Evolutionary conservation across 2,329 filamentous ascomycete species (phyloP).

Genomic region (Epichloe sibirici): DNA sequence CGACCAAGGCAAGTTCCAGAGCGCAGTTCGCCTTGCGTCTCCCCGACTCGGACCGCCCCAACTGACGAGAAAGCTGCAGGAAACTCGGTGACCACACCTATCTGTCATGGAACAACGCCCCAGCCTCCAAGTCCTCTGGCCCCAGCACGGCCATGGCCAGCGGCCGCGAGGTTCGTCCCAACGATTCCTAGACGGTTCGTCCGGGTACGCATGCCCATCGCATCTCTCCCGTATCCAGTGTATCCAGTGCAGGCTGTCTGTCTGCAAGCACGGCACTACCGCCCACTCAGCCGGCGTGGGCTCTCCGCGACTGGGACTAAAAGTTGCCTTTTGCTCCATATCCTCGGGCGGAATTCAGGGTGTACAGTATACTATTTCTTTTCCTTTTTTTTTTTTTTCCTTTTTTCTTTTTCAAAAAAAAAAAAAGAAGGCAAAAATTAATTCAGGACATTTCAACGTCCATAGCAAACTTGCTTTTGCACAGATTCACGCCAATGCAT

Average conservation of each 20-base stretch:
- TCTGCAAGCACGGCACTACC: neutral
- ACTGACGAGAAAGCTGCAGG: slow-evolving; percentile 30
- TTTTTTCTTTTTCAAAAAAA: too few relatives aligned
- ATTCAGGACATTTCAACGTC: too few relatives aligned
- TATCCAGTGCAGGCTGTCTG: neutral
- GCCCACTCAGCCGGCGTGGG: neutral
- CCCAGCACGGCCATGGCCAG: slow-evolving; percentile 33
- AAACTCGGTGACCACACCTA: slow-evolving; percentile 98
- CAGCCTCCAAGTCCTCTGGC: slow-evolving; percentile 29
- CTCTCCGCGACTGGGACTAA: slow-evolving; percentile 1
- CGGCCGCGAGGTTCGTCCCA: slow-evolving; percentile 43
- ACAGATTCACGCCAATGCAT: too few relatives aligned
- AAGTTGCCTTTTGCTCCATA: neutral
- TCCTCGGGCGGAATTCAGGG: neutral
- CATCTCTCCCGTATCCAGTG: neutral
- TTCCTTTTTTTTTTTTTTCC: too few relatives aligned
- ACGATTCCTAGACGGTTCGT: slow-evolving; percentile 27
- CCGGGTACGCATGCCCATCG: slow-evolving; percentile 9
- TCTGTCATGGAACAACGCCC: slow-evolving; percentile 76
- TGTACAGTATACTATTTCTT: neutral
- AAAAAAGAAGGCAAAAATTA: too few relatives aligned
- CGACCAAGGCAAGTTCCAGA: slow-evolving; percentile 59
- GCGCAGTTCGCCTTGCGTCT: slow-evolving; percentile 1
- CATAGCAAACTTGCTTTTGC: too few relatives aligned
- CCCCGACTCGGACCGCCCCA: neutral